Conservation (phyloP, 495 filamentous ascomycete genomes). For the Terfezia claveryi region DNA sequence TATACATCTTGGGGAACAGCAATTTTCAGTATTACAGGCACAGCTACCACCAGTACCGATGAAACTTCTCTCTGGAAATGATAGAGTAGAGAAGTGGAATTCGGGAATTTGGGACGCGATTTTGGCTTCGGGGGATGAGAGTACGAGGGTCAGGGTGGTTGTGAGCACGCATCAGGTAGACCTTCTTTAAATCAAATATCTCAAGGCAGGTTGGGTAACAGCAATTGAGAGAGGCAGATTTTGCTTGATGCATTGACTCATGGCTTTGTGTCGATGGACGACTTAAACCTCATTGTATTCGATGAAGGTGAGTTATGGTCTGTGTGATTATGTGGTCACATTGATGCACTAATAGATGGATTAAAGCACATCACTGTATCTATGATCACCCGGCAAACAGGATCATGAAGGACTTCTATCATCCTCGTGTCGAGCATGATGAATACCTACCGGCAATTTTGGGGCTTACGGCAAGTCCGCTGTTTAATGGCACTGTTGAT, state of each 20-base stretch:
- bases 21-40: slow-evolving; percentile 36
- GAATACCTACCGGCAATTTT: slow-evolving; percentile 45
- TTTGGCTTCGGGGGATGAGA: slow-evolving; percentile 21
- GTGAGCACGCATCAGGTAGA: slow-evolving; percentile 16
- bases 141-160: slow-evolving; percentile 1
- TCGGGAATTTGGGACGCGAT: slow-evolving; percentile 50
- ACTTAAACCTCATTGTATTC: slow-evolving; percentile 53
- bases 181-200: too few relatives aligned
- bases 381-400: slow-evolving; percentile 42
- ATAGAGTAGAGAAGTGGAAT: slow-evolving; percentile 52
- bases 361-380: slow-evolving; percentile 46
- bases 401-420: slow-evolving; percentile 65
- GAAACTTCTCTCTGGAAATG: slow-evolving; percentile 41
- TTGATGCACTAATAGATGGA: too few relatives aligned
- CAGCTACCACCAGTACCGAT: slow-evolving; percentile 43
- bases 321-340: too few relatives aligned
- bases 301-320: slow-evolving; percentile 47
- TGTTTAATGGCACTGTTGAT: slow-evolving; percentile 33
- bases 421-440: slow-evolving; percentile 22
- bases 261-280: slow-evolving; percentile 49
- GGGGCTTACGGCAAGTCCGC: slow-evolving; percentile 69
- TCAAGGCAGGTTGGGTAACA: too few relatives aligned
- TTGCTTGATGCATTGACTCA: slow-evolving; percentile 61
- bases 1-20: slow-evolving; percentile 51
- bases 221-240: slow-evolving; percentile 21